Base-by-base conservation (phyloP, 176 grass and related monocot species). In the Zoysia japonica region DNA sequence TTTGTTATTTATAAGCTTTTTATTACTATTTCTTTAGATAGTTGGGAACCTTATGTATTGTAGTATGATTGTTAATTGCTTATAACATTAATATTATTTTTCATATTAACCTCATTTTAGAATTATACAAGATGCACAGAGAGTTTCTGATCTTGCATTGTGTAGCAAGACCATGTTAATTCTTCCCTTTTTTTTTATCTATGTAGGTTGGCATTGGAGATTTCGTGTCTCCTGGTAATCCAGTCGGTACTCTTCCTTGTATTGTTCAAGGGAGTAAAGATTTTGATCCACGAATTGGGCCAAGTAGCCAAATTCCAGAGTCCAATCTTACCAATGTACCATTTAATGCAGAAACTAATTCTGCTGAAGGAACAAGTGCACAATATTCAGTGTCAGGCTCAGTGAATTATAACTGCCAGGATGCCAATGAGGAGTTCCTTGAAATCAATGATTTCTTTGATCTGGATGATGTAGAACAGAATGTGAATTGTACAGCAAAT, bases 361-460 rank as follows among this genome's bases (percentile, higher is more conserved):
- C 36, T 35, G 40, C 56, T 72, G 87, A 89, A 81, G 82, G 57
- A 71, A 77, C 87, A 59, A 89, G 82, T 85, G 49, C 28, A 0
- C 6, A 3, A 37, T 37, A 20, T 70, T 52, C 71, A 51, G 42
- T 80, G 5, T 51, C 87, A 77, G 71, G 65, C 54, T 77, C 80
- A 43, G 47, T 69, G 14, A 85, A 43, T 71, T 81, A 67, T 11
- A 15, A 61, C 39, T 60, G 36, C 6, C 77, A 50, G 37, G 82
- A 78, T 81, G 79, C 63, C 78, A 87, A 85, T 56, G 92, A 90
- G 16, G 95, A 98, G 63, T 94, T 89, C 65, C 74, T 98, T 85
- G 96, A 98, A 84, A 92, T 98, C 53, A 93, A 89, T 12, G 96
- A 94, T 93, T 87, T 98, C 56, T 70, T 79, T 63, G 87, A 88